Conservation (phyloP, 345 rosid genomes). For the Camelina laxa region DNA sequence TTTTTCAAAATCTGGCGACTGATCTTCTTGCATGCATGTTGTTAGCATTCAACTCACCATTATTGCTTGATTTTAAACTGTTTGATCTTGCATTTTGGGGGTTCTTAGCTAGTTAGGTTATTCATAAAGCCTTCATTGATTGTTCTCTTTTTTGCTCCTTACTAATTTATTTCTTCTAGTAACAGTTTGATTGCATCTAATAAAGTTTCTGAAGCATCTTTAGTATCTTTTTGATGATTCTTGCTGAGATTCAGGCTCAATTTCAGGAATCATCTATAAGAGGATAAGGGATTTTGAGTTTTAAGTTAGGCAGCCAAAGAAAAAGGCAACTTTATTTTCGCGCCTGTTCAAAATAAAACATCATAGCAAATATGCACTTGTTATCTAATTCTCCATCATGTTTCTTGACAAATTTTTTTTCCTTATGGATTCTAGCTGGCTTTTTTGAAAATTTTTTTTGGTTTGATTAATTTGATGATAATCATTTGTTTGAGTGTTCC, state of each 20-base stretch:
- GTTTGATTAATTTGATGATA: constrained; percentile 23
- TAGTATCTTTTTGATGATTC: constrained; percentile 11
- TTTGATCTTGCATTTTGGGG: constrained; percentile 30
- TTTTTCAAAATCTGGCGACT: constrained; percentile 32
- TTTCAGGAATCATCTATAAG: constrained; percentile 40
- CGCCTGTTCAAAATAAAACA: constrained; percentile 26
- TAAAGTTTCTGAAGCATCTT: constrained; percentile 13
- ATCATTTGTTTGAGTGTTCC: constrained; percentile 15
- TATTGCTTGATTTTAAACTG: constrained; percentile 16
- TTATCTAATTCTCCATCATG: constrained; percentile 41
- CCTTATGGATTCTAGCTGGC: constrained; percentile 42
- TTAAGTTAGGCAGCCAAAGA: constrained; percentile 27
- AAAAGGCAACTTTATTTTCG: constrained; percentile 30
- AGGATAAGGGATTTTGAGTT: constrained; percentile 19
- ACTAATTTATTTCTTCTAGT: neutral
- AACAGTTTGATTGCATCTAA: constrained; percentile 8
- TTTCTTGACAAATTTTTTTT: constrained; percentile 36
- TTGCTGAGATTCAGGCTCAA: constrained; percentile 42
- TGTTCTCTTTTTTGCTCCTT: neutral
- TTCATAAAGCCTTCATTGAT: constrained; percentile 36
- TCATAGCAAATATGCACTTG: constrained; percentile 41
- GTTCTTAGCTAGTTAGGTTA: constrained; percentile 31
- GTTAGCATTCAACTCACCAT: constrained; percentile 23
- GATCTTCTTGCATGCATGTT: constrained; percentile 42
- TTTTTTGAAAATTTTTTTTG: constrained; percentile 10